Evolutionary conservation across 1,284 basidiomycete genomes (phyloP).

Genomic region (Sporisorium scitamineum): DNA sequence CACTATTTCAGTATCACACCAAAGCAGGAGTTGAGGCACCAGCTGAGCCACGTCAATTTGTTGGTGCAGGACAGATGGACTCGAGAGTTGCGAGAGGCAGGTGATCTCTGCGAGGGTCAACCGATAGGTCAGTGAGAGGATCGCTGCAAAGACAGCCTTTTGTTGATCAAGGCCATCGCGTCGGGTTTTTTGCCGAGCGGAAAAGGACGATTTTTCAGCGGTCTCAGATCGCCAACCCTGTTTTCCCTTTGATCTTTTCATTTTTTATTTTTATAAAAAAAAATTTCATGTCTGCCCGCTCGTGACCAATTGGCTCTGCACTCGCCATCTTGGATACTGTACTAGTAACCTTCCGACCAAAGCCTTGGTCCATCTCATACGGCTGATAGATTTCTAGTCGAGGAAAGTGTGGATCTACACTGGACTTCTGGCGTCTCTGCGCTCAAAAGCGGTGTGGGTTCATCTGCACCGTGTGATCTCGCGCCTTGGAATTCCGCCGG

Average conservation of each 20-base stretch:
- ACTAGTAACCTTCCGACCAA: no score
- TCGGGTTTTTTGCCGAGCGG: background rate
- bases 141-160: no score
- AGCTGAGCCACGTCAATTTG: background rate
- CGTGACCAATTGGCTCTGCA: no score
- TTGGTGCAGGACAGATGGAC: background rate
- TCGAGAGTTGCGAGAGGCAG: background rate
- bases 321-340: no score
- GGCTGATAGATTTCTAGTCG: no score
- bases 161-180: background rate
- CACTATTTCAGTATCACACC: background rate
- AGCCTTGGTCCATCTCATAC: no score
- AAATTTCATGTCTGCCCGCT: no score
- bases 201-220: background rate
- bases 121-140: no score
- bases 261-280: background rate
- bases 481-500: slow-evolving; percentile 30
- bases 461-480: slow-evolving; percentile 19
- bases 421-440: no score
- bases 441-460: background rate
- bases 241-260: background rate
- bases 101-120: background rate
- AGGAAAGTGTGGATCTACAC: no score
- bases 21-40: background rate
- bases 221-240: background rate